A percentile compares a stretch with the other conserved stretches of the same genome.
Evolutionary conservation across 768 basidiomycete species (phyloP).

Genomic region (Serpula lacrymans): DNA sequence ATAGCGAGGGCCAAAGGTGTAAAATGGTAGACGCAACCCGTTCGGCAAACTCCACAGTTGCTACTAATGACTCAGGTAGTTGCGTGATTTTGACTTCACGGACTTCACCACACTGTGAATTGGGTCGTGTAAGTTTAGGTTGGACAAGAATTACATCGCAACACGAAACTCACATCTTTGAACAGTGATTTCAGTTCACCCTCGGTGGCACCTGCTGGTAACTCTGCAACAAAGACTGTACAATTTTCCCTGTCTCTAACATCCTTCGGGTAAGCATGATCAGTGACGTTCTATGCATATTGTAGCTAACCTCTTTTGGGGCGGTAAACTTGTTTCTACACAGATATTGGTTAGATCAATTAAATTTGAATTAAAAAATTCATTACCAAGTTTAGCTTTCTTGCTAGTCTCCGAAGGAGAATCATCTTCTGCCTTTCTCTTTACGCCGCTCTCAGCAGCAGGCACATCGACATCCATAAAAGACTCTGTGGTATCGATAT

Average conservation of each 20-base stretch:
- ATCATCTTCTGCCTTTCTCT: conserved; percentile 62
- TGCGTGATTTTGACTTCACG: conserved; percentile 81
- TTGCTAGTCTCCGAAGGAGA: conserved; percentile 41
- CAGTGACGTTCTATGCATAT: neutral
- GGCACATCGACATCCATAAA: conserved; percentile 42
- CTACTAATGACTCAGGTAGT: conserved; percentile 58
- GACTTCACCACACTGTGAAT: conserved; percentile 73
- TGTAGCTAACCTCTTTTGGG: conserved; percentile 56
- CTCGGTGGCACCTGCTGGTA: conserved; percentile 55
- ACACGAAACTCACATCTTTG: conserved; percentile 66
- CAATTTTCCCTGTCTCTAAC: conserved; percentile 91
- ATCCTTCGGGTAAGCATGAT: neutral
- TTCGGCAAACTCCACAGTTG: conserved; percentile 84
- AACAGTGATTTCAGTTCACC: conserved; percentile 72
- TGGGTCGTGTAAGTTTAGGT: conserved; percentile 10
- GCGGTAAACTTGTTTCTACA: conserved; percentile 42
- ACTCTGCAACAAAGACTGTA: conserved; percentile 81
- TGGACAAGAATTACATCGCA: neutral
- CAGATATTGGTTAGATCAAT: neutral
- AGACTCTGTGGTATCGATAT: conserved; percentile 12
- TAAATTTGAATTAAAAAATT: conserved; percentile 2
- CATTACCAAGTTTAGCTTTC: conserved; percentile 59
- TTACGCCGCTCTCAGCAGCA: conserved; percentile 40
- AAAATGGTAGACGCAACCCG: conserved; percentile 30
- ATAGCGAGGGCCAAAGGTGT: conserved; percentile 2